Evolutionary conservation across 371 early-diverging fungal species (phyloP).

Genomic region (Saksenaea oblongispora): DNA sequence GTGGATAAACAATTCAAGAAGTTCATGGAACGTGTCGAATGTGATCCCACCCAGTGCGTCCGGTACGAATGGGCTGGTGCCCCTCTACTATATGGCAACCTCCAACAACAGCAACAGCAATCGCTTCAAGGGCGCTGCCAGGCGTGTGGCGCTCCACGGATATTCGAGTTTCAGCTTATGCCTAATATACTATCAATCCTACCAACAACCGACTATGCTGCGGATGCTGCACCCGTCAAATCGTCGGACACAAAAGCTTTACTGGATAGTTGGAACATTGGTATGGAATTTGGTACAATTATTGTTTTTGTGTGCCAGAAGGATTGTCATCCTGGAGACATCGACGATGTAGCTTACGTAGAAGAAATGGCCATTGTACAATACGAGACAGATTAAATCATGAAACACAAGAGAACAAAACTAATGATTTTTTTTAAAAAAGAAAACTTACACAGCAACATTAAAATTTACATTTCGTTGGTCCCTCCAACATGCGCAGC

Average conservation of each 20-base stretch:
- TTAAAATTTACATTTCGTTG: conserved; percentile 5
- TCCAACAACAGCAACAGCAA: conserved; percentile 31
- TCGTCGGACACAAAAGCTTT: conserved; percentile 31
- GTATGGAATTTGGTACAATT: conserved; percentile 94
- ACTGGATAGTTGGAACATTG: conserved; percentile 64
- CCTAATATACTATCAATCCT: conserved; percentile 79
- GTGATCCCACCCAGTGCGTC: conserved; percentile 83
- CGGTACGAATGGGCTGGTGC: conserved; percentile 76
- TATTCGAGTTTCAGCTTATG: conserved; percentile 93
- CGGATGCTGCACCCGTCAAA: conserved; percentile 24
- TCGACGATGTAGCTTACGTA: conserved; percentile 51
- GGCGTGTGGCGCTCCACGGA: conserved; percentile 73
- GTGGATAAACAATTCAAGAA: conserved; percentile 79
- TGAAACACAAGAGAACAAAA: conserved; percentile 4
- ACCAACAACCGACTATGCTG: conserved; percentile 47
- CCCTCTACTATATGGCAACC: conserved; percentile 64
- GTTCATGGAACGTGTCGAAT: conserved; percentile 72
- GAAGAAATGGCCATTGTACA: conserved; percentile 71
- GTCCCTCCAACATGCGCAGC: conserved; percentile 1
- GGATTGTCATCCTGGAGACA: conserved; percentile 67
- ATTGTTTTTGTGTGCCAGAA: conserved; percentile 80
- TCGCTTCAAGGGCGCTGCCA: conserved; percentile 58
- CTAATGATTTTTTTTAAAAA: not conserved
- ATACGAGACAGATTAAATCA: conserved; percentile 56
- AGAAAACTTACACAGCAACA: conserved; percentile 5